Evolutionary conservation across 148 eudicot genomes (phyloP).

Genomic region (Gaultheria prostrata): DNA sequence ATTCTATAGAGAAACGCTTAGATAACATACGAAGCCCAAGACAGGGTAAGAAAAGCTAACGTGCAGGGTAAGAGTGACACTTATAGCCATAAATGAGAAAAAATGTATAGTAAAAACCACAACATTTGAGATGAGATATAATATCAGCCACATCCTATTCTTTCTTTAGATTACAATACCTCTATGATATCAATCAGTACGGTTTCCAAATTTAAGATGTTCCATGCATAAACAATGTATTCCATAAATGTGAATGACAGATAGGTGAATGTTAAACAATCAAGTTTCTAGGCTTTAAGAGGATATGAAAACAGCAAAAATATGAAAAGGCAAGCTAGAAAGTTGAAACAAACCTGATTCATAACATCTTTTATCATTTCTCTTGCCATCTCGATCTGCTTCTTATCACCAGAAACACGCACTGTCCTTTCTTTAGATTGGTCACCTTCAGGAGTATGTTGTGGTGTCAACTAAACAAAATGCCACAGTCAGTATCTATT

Average conservation of each 20-base stretch:
- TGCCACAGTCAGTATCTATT: slow-evolving; percentile 1
- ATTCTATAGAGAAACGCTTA: neutral
- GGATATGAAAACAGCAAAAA: neutral
- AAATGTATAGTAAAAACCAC: neutral
- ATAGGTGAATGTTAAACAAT: neutral
- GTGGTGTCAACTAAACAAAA: slow-evolving; percentile 67
- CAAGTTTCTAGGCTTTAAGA: neutral
- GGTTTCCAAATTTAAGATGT: neutral
- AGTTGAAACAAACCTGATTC: slow-evolving; percentile 72
- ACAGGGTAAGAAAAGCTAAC: neutral
- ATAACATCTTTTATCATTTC: slow-evolving; percentile 91
- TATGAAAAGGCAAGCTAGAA: slow-evolving; percentile 2
- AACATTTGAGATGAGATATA: neutral
- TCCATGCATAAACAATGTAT: neutral
- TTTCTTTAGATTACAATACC: neutral
- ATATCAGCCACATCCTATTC: neutral
- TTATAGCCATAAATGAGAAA: neutral
- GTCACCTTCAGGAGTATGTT: slow-evolving; percentile 65
- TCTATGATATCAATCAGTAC: neutral
- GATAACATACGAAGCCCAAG: neutral
- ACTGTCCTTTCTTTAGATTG: slow-evolving; percentile 78
- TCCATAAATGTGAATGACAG: neutral
- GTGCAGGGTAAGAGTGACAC: neutral
- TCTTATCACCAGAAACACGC: slow-evolving; percentile 79
- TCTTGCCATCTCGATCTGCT: slow-evolving; percentile 77